Percentiles rank a stretch among this genome's conserved stretches.
phyloP scores from a whole-genome alignment of 352 stramenopile species.

The Thraustotheca clavata region DNA sequence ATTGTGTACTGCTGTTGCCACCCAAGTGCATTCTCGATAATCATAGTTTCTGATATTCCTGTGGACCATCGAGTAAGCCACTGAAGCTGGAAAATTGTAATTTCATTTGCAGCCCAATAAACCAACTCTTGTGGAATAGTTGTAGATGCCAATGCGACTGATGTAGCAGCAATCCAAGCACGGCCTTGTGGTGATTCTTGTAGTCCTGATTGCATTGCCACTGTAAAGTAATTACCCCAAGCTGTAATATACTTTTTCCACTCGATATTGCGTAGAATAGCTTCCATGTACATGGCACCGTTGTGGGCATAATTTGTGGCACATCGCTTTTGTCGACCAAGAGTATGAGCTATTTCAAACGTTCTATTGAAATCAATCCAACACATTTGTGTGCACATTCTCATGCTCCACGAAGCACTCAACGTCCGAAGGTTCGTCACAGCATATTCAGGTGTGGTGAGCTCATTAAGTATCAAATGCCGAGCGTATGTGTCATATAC shows the following conservation, averaged over 20 bases:
- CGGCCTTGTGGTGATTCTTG: background rate
- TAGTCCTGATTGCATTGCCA: background rate
- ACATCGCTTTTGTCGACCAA: background rate
- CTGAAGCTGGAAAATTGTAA: background rate
- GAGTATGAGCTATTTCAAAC: background rate
- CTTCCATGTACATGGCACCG: constrained; percentile 10
- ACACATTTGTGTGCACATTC: constrained; percentile 3
- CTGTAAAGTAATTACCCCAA: background rate
- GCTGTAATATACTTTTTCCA: background rate
- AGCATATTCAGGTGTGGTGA: constrained; percentile 4
- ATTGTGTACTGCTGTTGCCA: background rate
- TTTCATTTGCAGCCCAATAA: background rate
- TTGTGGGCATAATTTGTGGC: background rate
- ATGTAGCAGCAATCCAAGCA: background rate
- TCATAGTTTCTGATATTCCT: background rate
- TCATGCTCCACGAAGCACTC: background rate
- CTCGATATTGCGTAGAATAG: constrained; percentile 2
- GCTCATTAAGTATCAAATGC: background rate
- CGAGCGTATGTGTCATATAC: background rate
- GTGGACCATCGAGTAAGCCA: constrained; percentile 1
- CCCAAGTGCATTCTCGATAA: constrained; percentile 1
- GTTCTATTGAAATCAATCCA: background rate
- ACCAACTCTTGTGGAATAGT: background rate
- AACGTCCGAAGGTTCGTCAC: background rate
- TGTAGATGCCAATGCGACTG: background rate